Base-by-base conservation (phyloP, 352 stramenopile genomes). In the Phytopythium oedochilum region DNA sequence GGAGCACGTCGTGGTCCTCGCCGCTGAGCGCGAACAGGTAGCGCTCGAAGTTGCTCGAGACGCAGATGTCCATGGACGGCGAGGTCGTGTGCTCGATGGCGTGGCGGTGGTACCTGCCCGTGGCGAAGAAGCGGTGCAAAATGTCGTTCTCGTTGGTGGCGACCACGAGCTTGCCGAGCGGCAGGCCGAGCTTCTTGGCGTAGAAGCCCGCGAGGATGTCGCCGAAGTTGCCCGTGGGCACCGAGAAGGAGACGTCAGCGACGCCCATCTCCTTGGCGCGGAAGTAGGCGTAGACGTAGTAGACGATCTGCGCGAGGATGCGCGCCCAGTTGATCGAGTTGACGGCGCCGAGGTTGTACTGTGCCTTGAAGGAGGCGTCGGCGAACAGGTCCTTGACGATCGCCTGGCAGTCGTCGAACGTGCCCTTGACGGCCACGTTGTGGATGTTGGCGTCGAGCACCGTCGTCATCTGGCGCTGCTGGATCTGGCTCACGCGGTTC, bases 101-200 rank as follows among this genome's bases (percentile, higher is more conserved):
- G 62, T 92, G 73, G 46, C 95, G 84, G 55, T 98, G 92, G 75
- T 99, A 99, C 67, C 98, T 95, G 59, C 97, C 97, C 50, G 86
- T 96, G 18, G 83, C 90, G 69, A 99, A 99, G 74, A 99, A 99
- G 48, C 94, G 86, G 72, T 99, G 93, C 23, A 99, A 75, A 60
- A 99, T 99, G 64, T 99, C 96, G 71, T 99, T 99, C 73, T 99
- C 97, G 73, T 99, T 99, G 12, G 96, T 99, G n/a, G 96, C 96
- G 29, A 99, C 94, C 38, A 99, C 85, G 23, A 99, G 84, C 66
- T 98, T 96, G 25, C 87, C 94, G 48, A 99, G 86, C 0, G 96
- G 95, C 22, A 99, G 65, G 46, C 97, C 97, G 7, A 95, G 69
- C 55, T 88, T 87, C 66, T 93, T 86, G 57, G 97, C 91, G 75